Evolutionary conservation across 2,329 filamentous ascomycete genomes (phyloP), one percentile per base, ranked within the genome.

Genomic region (Ceratocystis cubensis): DNA sequence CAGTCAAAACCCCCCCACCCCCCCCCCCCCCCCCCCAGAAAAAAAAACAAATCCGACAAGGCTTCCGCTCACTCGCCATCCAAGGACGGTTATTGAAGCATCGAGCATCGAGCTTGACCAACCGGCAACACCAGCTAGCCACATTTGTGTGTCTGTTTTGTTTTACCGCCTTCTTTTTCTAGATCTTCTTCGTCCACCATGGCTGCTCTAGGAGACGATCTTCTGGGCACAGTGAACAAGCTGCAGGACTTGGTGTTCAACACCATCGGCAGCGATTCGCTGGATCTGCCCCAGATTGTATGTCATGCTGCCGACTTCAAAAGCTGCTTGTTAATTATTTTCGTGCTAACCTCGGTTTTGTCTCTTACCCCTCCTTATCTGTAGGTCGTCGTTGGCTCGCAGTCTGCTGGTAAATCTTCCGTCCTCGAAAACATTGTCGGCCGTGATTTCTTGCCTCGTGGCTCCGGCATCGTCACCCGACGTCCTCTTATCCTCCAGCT

Each of bases 371-470:
- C 69, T 28, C 44, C 37, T 65, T 41, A 3, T 74, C 6, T 63
- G 33, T 59, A 97, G 93, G 93, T 99, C 70, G 94, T 99, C 69
- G 94, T 99, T 72, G 94, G 94, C 70, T 99, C 94, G 69, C 94
- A 99, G 78, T 97, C 94, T 10, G 95, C 94, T 66, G 94, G 94
- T 74, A 99, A 99, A 80, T 97, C 93, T 17, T 97, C 94, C 6
- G 94, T 99, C 30, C 87, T 99, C 70, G 94, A 99, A 79, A 99
- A 99, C 77, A 96, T 99, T 72, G 94, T 99, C 73, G 94, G 94
- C 73, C 86, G 93, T 77, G 94, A 99, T 78, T 99, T 99, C 77
- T 82, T 99, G 65, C 94, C 94, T 68, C 88, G 94, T 75, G 94
- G 94, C 73, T 96, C 91, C 75, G 94, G 94, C 75, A 97, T 99